These are phyloP conservation scores for Tricholoma hemisulphureum DNA, from an alignment of 768 basidiomycete genomes.

Conservation along the genomic window DNA sequence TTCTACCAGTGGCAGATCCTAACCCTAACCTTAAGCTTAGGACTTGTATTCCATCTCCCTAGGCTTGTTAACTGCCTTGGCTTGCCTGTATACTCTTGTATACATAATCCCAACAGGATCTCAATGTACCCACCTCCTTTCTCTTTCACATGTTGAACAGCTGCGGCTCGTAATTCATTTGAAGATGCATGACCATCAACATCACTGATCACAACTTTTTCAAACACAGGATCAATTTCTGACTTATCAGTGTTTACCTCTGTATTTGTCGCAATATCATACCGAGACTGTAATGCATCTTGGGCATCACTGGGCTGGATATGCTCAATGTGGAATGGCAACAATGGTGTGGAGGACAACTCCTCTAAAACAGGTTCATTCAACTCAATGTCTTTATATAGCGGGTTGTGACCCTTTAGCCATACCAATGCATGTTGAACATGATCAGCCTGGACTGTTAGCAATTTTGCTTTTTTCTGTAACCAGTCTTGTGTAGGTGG, in stretches of 20 bases:
- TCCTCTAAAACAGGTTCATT: neutral
- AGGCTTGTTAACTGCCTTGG: too few relatives aligned
- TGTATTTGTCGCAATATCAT: too few relatives aligned
- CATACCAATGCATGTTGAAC: neutral
- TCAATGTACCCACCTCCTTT: neutral
- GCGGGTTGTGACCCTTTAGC: neutral
- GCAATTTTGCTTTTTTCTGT: neutral
- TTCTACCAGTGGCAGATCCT: too few relatives aligned
- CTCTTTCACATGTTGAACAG: neutral
- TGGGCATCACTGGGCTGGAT: neutral
- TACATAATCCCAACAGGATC: too few relatives aligned
- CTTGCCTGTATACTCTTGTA: too few relatives aligned
- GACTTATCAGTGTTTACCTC: too few relatives aligned
- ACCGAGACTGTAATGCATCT: neutral
- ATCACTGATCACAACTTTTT: conserved; percentile 3
- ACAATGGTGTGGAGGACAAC: neutral
- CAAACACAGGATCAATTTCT: neutral
- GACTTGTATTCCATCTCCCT: too few relatives aligned
- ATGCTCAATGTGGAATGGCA: conserved; percentile 6
- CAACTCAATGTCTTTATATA: neutral
- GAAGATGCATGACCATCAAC: neutral
- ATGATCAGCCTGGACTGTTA: neutral
- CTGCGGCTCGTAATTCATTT: neutral
- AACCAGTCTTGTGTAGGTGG: neutral
- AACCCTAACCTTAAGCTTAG: too few relatives aligned